These are phyloP conservation scores for Circinella umbellata DNA, from an alignment of 371 early-diverging fungal genomes.

Conservation along the genomic window DNA sequence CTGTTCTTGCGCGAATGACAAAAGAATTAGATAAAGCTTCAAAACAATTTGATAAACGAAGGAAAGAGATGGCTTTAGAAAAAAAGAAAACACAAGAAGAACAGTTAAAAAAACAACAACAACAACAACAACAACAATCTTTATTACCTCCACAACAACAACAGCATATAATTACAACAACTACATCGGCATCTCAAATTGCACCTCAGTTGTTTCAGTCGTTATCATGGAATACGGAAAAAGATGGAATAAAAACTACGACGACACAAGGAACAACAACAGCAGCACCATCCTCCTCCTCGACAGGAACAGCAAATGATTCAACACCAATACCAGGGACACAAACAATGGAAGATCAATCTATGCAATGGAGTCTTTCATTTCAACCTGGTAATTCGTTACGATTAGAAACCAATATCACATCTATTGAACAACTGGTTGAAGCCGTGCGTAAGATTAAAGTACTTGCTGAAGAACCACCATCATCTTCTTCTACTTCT, in stretches of 20 bases:
- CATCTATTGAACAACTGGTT: slow-evolving; percentile 51
- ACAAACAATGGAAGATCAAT: not conserved
- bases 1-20: slow-evolving; percentile 49
- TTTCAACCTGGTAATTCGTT: slow-evolving; percentile 48
- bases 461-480: slow-evolving; percentile 29
- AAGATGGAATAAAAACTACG: not conserved
- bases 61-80: slow-evolving; percentile 18
- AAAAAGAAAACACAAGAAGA: slow-evolving; percentile 11
- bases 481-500: slow-evolving; percentile 7
- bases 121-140: not conserved
- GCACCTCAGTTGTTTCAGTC: slow-evolving; percentile 8
- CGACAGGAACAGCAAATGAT: not conserved
- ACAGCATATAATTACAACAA: not conserved
- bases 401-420: slow-evolving; percentile 53
- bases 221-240: not conserved
- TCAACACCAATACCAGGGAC: not conserved
- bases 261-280: slow-evolving; percentile 1
- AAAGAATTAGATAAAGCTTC: slow-evolving; percentile 56
- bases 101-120: not conserved
- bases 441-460: slow-evolving; percentile 53
- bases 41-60: slow-evolving; percentile 39
- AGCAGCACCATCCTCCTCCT: not conserved
- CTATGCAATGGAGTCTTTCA: slow-evolving; percentile 49
- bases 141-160: not conserved
- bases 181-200: slow-evolving; percentile 8